These are phyloP conservation scores for Musa schizocarpa DNA, from an alignment of 176 grass and related monocot species.

Conservation along the genomic window DNA sequence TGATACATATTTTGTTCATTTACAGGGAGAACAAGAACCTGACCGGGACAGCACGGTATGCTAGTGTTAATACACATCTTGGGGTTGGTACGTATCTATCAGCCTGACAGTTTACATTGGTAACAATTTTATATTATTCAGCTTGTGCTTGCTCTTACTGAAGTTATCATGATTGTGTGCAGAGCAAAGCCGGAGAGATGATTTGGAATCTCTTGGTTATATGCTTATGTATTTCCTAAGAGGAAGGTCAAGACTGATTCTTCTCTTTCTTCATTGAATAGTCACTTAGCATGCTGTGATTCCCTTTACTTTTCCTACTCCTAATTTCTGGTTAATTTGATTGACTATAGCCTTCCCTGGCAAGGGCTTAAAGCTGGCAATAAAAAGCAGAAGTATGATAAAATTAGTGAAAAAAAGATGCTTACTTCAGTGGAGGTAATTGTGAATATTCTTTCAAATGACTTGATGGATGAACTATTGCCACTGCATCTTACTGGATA, in stretches of 20 bases:
- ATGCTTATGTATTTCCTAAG: conserved; percentile 8
- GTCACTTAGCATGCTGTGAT: not conserved
- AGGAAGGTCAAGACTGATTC: not conserved
- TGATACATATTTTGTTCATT: not conserved
- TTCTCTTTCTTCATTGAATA: not conserved
- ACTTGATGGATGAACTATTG: not conserved
- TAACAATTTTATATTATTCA: not conserved
- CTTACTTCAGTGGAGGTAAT: conserved; percentile 6
- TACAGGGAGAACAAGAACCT: conserved; percentile 4
- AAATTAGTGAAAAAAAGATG: conserved; percentile 19
- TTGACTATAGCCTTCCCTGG: conserved; percentile 8
- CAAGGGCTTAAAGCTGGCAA: conserved; percentile 16
- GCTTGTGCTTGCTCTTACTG: not conserved
- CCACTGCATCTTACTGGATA: not conserved
- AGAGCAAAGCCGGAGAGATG: conserved; percentile 14
- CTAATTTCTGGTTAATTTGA: not conserved
- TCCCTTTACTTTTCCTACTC: not conserved
- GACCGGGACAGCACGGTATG: not conserved
- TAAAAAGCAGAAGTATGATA: conserved; percentile 17
- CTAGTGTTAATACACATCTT: conserved; percentile 4
- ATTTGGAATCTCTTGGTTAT: conserved; percentile 13
- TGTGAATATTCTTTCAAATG: not conserved
- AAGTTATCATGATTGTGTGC: not conserved
- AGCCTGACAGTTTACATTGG: not conserved
- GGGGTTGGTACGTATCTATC: conserved; percentile 3